A percentile compares a stretch with the other conserved stretches of the same genome.
phyloP scores from a whole-genome alignment of 371 early-diverging fungal species.

The Aphelidium insulamus region DNA sequence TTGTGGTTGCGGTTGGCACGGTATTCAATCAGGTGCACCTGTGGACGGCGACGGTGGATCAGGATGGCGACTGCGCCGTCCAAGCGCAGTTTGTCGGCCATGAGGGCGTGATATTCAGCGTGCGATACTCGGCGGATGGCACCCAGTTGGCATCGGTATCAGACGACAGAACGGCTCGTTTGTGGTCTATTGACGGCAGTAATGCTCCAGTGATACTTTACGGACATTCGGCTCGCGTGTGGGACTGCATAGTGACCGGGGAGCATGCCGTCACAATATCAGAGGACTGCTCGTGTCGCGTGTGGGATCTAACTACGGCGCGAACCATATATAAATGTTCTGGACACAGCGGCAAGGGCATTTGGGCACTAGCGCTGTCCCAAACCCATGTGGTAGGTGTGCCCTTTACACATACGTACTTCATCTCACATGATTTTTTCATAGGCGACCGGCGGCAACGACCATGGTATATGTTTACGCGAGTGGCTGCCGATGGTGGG shows the following conservation, averaged over 20 bases:
- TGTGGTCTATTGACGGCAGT: slow-evolving; percentile 33
- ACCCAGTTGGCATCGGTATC: slow-evolving; percentile 38
- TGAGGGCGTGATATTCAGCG: slow-evolving; percentile 51
- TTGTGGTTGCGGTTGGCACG: slow-evolving; percentile 54
- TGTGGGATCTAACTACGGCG: slow-evolving; percentile 31
- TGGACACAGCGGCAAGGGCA: slow-evolving; percentile 55
- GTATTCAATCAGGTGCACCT: slow-evolving; percentile 57
- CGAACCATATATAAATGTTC: slow-evolving; percentile 42
- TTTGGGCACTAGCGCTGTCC: slow-evolving; percentile 48
- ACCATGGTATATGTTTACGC: slow-evolving; percentile 59
- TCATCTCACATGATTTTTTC: not conserved
- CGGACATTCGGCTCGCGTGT: slow-evolving; percentile 60
- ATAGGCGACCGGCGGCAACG: slow-evolving; percentile 50
- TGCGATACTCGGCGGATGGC: slow-evolving; percentile 40
- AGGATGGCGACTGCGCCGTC: slow-evolving; percentile 3
- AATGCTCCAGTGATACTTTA: slow-evolving; percentile 23
- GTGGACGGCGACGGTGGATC: slow-evolving; percentile 19
- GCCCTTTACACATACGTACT: not conserved
- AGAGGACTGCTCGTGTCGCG: slow-evolving; percentile 55
- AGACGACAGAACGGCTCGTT: slow-evolving; percentile 60
- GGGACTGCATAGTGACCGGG: slow-evolving; percentile 46
- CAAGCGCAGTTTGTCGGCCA: slow-evolving; percentile 4
- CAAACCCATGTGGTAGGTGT: slow-evolving; percentile 16
- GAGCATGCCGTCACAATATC: slow-evolving; percentile 35
- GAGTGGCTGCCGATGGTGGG: too few relatives aligned